Evolutionary conservation across 371 early-diverging fungal genomes (phyloP), one percentile per base, ranked within the genome.

Genomic region (Mortierella sp.): DNA sequence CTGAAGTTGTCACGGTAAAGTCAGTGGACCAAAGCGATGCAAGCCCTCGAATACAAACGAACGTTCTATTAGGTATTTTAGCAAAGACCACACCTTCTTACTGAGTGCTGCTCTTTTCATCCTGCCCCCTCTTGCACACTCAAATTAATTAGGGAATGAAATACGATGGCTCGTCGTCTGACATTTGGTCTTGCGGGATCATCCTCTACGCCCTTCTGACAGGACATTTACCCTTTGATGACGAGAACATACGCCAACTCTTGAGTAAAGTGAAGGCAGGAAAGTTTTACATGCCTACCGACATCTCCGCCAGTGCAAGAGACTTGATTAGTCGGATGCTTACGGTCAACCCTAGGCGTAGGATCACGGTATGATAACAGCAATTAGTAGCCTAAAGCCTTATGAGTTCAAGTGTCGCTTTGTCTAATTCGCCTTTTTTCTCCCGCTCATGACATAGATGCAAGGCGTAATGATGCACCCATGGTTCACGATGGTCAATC

Each of bases 171-270:
- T 91, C 96, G 13, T 89, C 95, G 37, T 93, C 96, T 3, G 98
- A 98, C 82, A 92, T 98, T 43, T 98, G 98, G 98, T 95, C 95
- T 14, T 95, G 97, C 78, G 98, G 98, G 3, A 95, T 98, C 64
- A 96, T 98, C 53, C 85, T 98, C 14, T 98, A 95, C 83, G 98
- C 97, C 0, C 88, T 98, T 26, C 82, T 98, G 57, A 94, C 95
- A 61, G 98, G 98, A 5, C 94, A 94, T 78, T 89, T 98, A 51
- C 98, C 98, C 3, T 98, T 98, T 90, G 97, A 98, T 76, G 97
- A 97, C 82, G 96, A 96, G 71, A 96, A 97, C 87, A 96, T 98
- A 71, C 88, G 94, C 10, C 89, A 93, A 57, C 81, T 97, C 28
- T 80, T 96, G 40, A 90, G 88, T 73, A 96, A 96, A 87, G 95